Evolutionary conservation across 202 grass and related monocot species (phyloP).

Genomic region (Elaeis oleifera): DNA sequence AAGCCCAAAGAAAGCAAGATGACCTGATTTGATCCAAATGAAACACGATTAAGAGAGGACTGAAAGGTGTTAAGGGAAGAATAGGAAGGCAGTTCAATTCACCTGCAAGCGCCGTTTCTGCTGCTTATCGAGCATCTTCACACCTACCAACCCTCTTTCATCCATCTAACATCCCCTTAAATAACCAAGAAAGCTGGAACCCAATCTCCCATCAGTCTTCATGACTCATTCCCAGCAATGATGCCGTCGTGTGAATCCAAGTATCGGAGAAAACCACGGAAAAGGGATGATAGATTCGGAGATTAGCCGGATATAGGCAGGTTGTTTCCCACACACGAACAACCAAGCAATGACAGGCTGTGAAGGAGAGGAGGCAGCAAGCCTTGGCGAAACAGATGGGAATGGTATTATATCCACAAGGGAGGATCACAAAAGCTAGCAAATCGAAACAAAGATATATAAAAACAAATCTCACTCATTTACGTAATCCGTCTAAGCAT

Average conservation of each 20-base stretch:
- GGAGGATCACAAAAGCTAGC: background rate
- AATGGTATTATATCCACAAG: conserved; percentile 1
- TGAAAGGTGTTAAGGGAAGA: background rate
- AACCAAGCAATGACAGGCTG: conserved; percentile 4
- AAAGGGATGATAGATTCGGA: background rate
- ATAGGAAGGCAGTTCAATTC: background rate
- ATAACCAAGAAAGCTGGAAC: background rate
- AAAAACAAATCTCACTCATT: conserved; percentile 2
- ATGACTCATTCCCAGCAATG: background rate
- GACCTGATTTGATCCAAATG: background rate
- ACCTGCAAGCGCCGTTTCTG: background rate
- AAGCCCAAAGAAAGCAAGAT: too few relatives aligned
- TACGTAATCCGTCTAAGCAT: background rate
- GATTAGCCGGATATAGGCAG: background rate
- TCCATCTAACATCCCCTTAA: background rate
- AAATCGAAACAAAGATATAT: background rate
- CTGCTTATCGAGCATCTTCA: background rate
- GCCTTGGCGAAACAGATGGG: background rate
- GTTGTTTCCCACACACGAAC: background rate
- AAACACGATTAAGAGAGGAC: background rate
- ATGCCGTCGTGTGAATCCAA: background rate
- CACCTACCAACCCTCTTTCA: background rate
- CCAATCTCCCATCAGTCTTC: background rate
- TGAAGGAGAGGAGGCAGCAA: background rate
- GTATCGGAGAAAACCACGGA: background rate